Evolutionary conservation across 305 asterid species (phyloP).

Genomic region (Plantago coronopus): DNA sequence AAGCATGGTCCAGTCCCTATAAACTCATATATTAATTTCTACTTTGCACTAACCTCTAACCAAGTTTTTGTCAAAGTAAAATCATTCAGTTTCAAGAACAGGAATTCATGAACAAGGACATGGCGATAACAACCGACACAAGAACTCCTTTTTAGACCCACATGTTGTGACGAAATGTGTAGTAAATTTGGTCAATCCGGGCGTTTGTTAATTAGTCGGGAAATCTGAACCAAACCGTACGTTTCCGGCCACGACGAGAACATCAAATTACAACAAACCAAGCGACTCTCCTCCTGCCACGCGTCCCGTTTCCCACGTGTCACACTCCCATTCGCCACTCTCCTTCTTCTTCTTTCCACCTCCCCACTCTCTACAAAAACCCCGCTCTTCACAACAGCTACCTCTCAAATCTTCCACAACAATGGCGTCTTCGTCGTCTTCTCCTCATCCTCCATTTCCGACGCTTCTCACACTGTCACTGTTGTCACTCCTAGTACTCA

Average conservation of each 20-base stretch:
- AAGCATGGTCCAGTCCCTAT: too few species aligned
- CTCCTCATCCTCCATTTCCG: slow-evolving; percentile 34
- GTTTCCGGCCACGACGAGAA: background rate
- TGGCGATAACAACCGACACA: too few species aligned
- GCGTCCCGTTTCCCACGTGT: slow-evolving; percentile 41
- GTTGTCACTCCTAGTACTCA: slow-evolving; percentile 24
- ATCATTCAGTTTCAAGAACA: too few species aligned
- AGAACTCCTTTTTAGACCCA: too few species aligned
- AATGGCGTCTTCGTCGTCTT: slow-evolving; percentile 40
- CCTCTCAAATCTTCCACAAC: slow-evolving; percentile 22
- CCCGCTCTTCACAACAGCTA: slow-evolving; percentile 13
- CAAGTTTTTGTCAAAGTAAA: too few species aligned
- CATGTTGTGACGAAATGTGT: too few species aligned
- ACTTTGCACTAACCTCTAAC: too few species aligned
- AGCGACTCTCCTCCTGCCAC: slow-evolving; percentile 53
- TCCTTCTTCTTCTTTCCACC: slow-evolving; percentile 4
- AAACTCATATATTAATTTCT: too few species aligned
- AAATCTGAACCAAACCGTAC: too few species aligned
- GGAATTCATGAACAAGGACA: too few species aligned
- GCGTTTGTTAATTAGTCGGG: too few species aligned
- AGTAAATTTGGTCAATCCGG: too few species aligned
- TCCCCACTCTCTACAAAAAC: slow-evolving; percentile 29
- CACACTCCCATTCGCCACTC: slow-evolving; percentile 25
- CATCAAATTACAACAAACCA: slow-evolving; percentile 47
- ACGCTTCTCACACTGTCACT: slow-evolving; percentile 32